Evolutionary conservation across 352 stramenopile genomes (phyloP).

Genomic region (Phytopythium vexans): DNA sequence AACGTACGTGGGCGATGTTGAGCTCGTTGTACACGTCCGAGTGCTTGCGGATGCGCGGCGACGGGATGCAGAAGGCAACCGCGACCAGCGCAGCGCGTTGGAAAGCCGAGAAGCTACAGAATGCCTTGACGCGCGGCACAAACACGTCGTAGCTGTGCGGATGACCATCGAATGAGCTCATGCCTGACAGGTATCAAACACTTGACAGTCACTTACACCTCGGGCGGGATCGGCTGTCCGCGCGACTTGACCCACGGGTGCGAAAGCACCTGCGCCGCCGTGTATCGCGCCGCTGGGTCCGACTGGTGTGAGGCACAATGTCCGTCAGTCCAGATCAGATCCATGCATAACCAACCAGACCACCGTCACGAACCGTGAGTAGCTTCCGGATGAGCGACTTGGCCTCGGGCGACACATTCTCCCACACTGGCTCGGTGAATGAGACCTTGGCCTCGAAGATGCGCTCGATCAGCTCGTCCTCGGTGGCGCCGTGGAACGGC

Average conservation of each 20-base stretch:
- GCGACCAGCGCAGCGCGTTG: conserved; percentile 60
- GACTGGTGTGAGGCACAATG: conserved; percentile 20
- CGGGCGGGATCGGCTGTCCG: conserved; percentile 23
- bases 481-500: conserved; percentile 61
- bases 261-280: conserved; percentile 54
- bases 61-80: conserved; percentile 70
- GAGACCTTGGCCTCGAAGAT: conserved; percentile 65
- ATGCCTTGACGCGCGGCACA: conserved; percentile 56
- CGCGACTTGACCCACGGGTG: conserved; percentile 75
- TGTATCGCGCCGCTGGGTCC: conserved; percentile 48
- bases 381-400: conserved; percentile 74
- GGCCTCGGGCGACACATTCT: conserved; percentile 52
- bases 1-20: conserved; percentile 55
- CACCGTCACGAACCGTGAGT: conserved; percentile 39
- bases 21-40: conserved; percentile 77
- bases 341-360: not conserved
- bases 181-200: not conserved
- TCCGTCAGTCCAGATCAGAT: not conserved
- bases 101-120: conserved; percentile 65
- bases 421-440: conserved; percentile 53
- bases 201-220: conserved; percentile 30
- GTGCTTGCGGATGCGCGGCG: conserved; percentile 44
- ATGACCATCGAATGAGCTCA: not conserved
- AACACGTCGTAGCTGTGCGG: conserved; percentile 52
- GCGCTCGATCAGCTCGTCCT: conserved; percentile 72